phyloP scores from a whole-genome alignment of 2,329 filamentous ascomycete genomes.

The Sarocladium brachiariae region DNA sequence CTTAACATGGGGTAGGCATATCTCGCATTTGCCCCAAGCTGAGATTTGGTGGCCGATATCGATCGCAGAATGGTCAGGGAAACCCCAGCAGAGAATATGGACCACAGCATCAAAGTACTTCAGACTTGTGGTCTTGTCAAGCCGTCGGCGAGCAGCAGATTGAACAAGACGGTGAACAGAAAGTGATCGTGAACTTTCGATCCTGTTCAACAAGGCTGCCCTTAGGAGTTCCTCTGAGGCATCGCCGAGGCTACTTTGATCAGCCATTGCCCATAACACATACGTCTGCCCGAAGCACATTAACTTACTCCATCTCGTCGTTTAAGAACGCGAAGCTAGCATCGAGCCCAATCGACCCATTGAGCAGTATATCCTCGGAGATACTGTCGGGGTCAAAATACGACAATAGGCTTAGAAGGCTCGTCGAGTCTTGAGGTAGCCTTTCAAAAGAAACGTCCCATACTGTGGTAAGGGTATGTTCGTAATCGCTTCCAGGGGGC shows the following conservation, averaged over 20 bases:
- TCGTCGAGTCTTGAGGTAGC: constrained; percentile 15
- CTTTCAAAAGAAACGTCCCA: constrained; percentile 22
- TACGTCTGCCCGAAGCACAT: no score
- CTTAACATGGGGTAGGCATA: constrained; percentile 23
- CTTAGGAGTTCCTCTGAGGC: not conserved
- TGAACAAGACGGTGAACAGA: not conserved
- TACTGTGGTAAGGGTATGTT: constrained; percentile 22
- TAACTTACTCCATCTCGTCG: constrained; percentile 23
- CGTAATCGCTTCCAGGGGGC: constrained; percentile 17
- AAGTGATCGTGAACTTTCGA: not conserved
- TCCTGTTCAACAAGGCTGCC: not conserved
- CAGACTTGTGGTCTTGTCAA: not conserved
- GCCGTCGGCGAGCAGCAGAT: not conserved
- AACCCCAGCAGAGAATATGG: constrained; percentile 18
- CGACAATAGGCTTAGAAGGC: constrained; percentile 19
- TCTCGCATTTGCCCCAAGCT: constrained; percentile 21
- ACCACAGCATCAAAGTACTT: constrained; percentile 18
- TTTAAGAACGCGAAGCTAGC: constrained; percentile 18
- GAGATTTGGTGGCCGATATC: constrained; percentile 21
- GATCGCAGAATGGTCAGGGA: constrained; percentile 19
- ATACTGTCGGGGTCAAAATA: constrained; percentile 23
- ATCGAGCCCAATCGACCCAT: constrained; percentile 13
- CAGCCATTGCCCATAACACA: no score
- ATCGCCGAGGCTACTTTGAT: not conserved
- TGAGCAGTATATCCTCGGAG: constrained; percentile 19